These are phyloP conservation scores for Hyphopichia pseudoburtonii DNA, from an alignment of 1,139 yeast species.

Conservation along the genomic window DNA sequence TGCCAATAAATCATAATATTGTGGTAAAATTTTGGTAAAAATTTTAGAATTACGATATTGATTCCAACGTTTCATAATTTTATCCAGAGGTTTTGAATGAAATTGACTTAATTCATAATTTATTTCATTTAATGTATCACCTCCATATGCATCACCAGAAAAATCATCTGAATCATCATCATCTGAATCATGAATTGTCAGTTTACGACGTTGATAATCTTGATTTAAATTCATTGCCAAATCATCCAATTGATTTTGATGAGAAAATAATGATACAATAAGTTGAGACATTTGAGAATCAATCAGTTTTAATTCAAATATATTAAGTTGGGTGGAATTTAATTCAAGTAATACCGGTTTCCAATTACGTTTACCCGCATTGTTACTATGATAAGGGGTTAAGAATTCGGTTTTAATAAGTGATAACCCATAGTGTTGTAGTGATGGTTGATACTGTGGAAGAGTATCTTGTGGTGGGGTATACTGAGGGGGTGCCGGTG, in stretches of 20 bases:
- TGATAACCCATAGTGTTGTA: constrained; percentile 34
- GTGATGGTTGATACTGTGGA: constrained; percentile 35
- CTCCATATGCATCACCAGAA: constrained; percentile 29
- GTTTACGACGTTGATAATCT: constrained; percentile 10
- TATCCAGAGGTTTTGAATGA: constrained; percentile 13
- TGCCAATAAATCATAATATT: constrained; percentile 20
- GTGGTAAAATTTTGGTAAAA: constrained; percentile 16
- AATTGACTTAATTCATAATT: constrained; percentile 11
- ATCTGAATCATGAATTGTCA: constrained; percentile 6
- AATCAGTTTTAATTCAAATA: constrained; percentile 36
- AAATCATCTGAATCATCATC: constrained; percentile 16
- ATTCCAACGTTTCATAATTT: constrained; percentile 16
- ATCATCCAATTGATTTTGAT: constrained; percentile 26
- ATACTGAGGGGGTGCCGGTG: constrained; percentile 13
- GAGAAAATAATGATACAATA: constrained; percentile 30
- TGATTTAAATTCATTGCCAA: constrained; percentile 15
- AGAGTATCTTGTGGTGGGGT: constrained; percentile 22
- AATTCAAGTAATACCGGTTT: constrained; percentile 50
- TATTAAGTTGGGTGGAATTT: constrained; percentile 56
- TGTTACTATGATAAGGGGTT: constrained; percentile 38
- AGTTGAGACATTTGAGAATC: constrained; percentile 24
- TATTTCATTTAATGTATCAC: constrained; percentile 12
- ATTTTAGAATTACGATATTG: constrained; percentile 12
- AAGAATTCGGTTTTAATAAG: constrained; percentile 37
- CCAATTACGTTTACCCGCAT: constrained; percentile 35